Base-by-base conservation (phyloP, 345 rosid genomes). In the Cardamine resedifolia region DNA sequence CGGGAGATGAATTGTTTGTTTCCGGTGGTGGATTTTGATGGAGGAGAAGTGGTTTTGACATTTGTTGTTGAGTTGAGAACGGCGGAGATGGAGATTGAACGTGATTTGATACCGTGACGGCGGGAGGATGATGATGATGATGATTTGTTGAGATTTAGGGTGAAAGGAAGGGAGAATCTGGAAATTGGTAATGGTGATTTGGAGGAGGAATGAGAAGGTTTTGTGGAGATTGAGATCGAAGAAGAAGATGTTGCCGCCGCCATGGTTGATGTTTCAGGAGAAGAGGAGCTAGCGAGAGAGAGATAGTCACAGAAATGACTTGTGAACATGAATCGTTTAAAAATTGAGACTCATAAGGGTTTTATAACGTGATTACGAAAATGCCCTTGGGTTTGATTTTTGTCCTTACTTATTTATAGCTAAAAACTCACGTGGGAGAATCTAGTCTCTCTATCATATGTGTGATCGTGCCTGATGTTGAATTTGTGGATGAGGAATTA, bases 81-180 rank as follows among this genome's bases (percentile, higher is more conserved):
- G 52, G 83, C 44, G 76, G 87, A 48, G 66, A 53, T n/a, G 39
- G 88, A 76, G 58, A 65, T 64, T 28, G 85, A 19, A 23, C 53
- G 50, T 8, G 75, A 59, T 62, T 39, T 68, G 59, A 80, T 26
- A 64, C 74, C 56, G 51, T 76, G 82, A 72, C 80, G 80, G 57
- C 47, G 68, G 38, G 71, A 47, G 64, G 71, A 44, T 16, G 67
- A 45, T 18, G 67, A 34, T 36, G n/a, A n/a, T 47, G 72, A 47
- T 18, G 67, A 34, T 36, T 71, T 77, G 3, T 48, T 33, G 0
- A 68, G 49, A 8, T 77, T 77, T 28, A 55, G 10, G 10, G 88
- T 0, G 28, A 80, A 71, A 1, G 86, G 79, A 3, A 83, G 68
- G 38, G 70, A 21, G 6, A 63, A 76, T 58, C 69, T 79, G 50